These are phyloP conservation scores for Aspergillus sp. DNA, from an alignment of 2,329 filamentous ascomycete species.

Conservation along the genomic window DNA sequence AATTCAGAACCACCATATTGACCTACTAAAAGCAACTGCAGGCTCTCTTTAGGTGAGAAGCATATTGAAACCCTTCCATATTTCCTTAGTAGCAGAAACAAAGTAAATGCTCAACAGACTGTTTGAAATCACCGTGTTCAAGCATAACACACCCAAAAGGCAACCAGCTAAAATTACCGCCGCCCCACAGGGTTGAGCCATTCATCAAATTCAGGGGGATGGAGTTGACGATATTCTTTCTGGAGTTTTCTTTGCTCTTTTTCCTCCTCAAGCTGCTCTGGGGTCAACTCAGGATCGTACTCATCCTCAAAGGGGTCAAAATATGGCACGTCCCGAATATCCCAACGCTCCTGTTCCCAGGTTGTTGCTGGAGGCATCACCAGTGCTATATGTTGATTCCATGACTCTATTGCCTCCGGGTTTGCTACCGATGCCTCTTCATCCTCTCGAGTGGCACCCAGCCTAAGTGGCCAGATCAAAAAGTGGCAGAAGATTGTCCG, in stretches of 20 bases:
- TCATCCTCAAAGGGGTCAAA: slow-evolving; percentile 1
- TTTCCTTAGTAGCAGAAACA: slow-evolving; percentile 2
- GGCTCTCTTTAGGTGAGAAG: too few relatives aligned
- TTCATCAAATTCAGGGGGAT: slow-evolving; percentile 1
- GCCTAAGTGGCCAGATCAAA: neutral
- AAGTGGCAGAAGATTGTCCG: slow-evolving; percentile 4
- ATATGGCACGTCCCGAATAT: neutral
- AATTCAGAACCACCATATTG: too few relatives aligned
- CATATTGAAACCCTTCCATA: neutral
- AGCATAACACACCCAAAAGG: neutral
- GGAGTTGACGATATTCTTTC: neutral
- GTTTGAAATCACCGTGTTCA: neutral
- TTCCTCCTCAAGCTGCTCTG: neutral
- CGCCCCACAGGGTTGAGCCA: slow-evolving; percentile 2
- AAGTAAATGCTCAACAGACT: slow-evolving; percentile 1
- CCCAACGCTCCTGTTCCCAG: slow-evolving; percentile 4
- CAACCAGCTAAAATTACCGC: neutral
- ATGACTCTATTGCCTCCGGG: slow-evolving; percentile 2
- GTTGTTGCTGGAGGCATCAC: slow-evolving; percentile 1
- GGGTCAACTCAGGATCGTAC: slow-evolving; percentile 1
- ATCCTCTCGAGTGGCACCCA: slow-evolving; percentile 1
- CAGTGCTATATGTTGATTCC: slow-evolving; percentile 1
- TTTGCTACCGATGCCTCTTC: slow-evolving; percentile 4
- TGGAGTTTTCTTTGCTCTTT: slow-evolving; percentile 1
- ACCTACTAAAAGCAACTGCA: too few relatives aligned